Evolutionary conservation across 192 early-diverging fungal species (phyloP).

Genomic region (Backusella westeae): DNA sequence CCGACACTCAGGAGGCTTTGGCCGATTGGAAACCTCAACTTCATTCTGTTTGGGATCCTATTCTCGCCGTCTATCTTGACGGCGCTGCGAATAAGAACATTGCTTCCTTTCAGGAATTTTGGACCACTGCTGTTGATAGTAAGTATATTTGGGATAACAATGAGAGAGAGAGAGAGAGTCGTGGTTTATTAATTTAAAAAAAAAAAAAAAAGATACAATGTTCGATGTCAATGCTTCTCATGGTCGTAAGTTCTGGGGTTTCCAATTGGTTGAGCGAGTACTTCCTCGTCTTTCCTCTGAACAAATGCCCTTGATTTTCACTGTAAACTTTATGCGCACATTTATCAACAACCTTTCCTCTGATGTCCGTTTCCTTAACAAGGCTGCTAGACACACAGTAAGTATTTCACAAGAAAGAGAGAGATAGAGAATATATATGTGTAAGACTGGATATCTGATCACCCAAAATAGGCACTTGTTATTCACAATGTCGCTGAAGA

Average conservation of each 20-base stretch:
- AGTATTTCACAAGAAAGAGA: not conserved
- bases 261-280: constrained; percentile 76
- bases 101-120: constrained; percentile 73
- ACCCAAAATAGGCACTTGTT: constrained; percentile 35
- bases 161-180: no score
- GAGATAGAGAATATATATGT: no score
- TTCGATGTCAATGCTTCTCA: constrained; percentile 72
- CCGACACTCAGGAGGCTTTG: constrained; percentile 40
- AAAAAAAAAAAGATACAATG: constrained; percentile 51
- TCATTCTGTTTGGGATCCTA: constrained; percentile 77
- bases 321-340: constrained; percentile 80
- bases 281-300: constrained; percentile 51
- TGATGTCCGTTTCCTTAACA: constrained; percentile 73
- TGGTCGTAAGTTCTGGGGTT: constrained; percentile 89
- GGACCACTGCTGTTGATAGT: constrained; percentile 77
- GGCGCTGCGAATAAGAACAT: constrained; percentile 31
- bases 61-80: constrained; percentile 60
- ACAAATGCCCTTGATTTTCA: constrained; percentile 71
- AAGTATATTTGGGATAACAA: not conserved
- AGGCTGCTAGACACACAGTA: constrained; percentile 73
- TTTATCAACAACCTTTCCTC: constrained; percentile 85
- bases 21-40: constrained; percentile 73
- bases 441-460: not conserved
- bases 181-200: not conserved
- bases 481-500: constrained; percentile 59